phyloP scores from a whole-genome alignment of 495 filamentous ascomycete species.

The Zalerion maritima region DNA sequence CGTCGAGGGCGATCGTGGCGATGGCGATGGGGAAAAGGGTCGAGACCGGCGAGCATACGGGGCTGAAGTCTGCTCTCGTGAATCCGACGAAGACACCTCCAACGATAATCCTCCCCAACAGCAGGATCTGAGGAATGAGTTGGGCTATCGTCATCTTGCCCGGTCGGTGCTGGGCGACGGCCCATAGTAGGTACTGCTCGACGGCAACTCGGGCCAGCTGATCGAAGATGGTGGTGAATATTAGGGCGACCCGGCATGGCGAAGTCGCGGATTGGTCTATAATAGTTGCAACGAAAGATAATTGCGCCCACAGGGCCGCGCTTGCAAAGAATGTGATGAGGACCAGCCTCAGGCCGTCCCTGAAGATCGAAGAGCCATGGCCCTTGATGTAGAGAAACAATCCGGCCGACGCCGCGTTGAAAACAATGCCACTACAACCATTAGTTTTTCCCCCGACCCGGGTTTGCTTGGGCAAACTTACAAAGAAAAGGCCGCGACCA shows the following conservation, averaged over 20 bases:
- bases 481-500: slow-evolving; percentile 41
- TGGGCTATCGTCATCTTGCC: slow-evolving; percentile 12
- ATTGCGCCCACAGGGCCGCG: slow-evolving; percentile 34
- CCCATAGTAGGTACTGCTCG: slow-evolving; percentile 40
- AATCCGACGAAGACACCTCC: slow-evolving; percentile 36
- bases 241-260: slow-evolving; percentile 31
- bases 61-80: slow-evolving; percentile 31
- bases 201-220: slow-evolving; percentile 33
- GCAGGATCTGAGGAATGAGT: slow-evolving; percentile 24
- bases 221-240: slow-evolving; percentile 37
- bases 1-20: slow-evolving; percentile 28
- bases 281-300: slow-evolving; percentile 32
- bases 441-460: not conserved
- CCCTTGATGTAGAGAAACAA: slow-evolving; percentile 36
- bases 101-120: slow-evolving; percentile 29
- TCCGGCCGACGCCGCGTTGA: slow-evolving; percentile 35
- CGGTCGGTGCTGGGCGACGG: slow-evolving; percentile 17
- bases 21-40: slow-evolving; percentile 28
- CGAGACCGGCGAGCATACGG: slow-evolving; percentile 33
- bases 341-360: slow-evolving; percentile 49
- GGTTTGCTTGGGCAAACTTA: slow-evolving; percentile 15
- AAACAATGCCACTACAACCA: slow-evolving; percentile 31
- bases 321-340: slow-evolving; percentile 38
- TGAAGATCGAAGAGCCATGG: slow-evolving; percentile 31
- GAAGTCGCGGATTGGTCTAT: slow-evolving; percentile 24